A percentile compares a stretch with the other conserved stretches of the same genome.
Conservation (phyloP, 2,329 filamentous ascomycete genomes). For the Ophiostoma sp. region DNA sequence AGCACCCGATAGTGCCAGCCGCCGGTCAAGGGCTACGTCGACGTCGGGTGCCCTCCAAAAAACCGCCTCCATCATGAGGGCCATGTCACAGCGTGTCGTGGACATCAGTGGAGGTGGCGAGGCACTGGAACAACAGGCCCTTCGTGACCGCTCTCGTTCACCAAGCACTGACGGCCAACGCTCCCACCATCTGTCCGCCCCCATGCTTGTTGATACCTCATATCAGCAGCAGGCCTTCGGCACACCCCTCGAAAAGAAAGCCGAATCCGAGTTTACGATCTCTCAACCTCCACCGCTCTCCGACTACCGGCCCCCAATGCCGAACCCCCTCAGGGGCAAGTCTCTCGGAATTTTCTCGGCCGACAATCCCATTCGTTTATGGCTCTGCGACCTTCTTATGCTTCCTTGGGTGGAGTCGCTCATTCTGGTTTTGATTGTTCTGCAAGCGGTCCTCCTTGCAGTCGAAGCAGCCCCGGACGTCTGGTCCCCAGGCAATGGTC, state of each 20-base stretch:
- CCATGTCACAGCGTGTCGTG: constrained; percentile 95
- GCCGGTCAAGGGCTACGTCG: constrained; percentile 63
- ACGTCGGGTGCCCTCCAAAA: constrained; percentile 64
- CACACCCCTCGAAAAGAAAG: constrained; percentile 49
- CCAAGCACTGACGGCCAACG: constrained; percentile 53
- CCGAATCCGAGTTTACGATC: constrained; percentile 37
- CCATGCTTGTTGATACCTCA: constrained; percentile 50
- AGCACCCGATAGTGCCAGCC: constrained; percentile 50
- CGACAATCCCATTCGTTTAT: constrained; percentile 70
- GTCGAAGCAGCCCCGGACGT: constrained; percentile 77
- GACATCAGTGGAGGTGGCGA: constrained; percentile 95
- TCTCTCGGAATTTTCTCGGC: constrained; percentile 82
- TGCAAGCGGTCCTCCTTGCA: constrained; percentile 85
- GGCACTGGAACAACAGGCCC: constrained; percentile 69
- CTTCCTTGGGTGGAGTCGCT: constrained; percentile 83
- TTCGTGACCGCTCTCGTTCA: constrained; percentile 60
- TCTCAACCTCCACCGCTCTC: constrained; percentile 38
- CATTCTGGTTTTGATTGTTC: constrained; percentile 81
- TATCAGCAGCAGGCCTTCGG: constrained; percentile 53
- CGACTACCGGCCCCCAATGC: constrained; percentile 40
- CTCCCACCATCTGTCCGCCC: constrained; percentile 48
- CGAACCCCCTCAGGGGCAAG: constrained; percentile 83
- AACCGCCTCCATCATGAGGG: constrained; percentile 74
- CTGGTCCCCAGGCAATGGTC: constrained; percentile 59
- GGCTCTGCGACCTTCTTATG: constrained; percentile 79